phyloP scores from a whole-genome alignment of 768 basidiomycete genomes.

The Pholiota microspora region DNA sequence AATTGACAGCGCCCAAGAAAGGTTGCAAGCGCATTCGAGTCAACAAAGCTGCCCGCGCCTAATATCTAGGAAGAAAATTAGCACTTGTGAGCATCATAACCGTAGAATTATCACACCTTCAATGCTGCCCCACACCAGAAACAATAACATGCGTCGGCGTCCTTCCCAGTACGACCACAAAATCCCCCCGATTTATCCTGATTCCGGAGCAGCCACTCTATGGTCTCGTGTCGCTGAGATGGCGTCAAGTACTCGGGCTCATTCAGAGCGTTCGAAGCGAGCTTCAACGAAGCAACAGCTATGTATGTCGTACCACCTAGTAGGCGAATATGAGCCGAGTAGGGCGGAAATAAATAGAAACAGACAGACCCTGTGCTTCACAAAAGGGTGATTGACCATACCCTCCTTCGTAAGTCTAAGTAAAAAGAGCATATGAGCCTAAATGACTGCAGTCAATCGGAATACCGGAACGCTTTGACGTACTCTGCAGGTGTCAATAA shows the following conservation, averaged over 20 bases:
- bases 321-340: not conserved
- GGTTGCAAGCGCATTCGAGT: slow-evolving; percentile 48
- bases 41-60: slow-evolving; percentile 54
- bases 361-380: slow-evolving; percentile 76
- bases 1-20: slow-evolving; percentile 83
- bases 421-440: slow-evolving; percentile 5
- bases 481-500: slow-evolving; percentile 74
- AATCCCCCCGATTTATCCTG: slow-evolving; percentile 78
- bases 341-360: not conserved
- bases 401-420: slow-evolving; percentile 90
- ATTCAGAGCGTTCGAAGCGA: slow-evolving; percentile 34
- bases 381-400: slow-evolving; percentile 80
- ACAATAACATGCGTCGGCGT: slow-evolving; percentile 91
- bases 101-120: slow-evolving; percentile 44
- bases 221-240: slow-evolving; percentile 48
- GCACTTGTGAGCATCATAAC: not conserved
- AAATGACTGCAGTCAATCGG: slow-evolving; percentile 3
- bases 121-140: slow-evolving; percentile 92
- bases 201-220: slow-evolving; percentile 77
- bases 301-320: slow-evolving; percentile 94
- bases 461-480: slow-evolving; percentile 18
- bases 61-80: slow-evolving; percentile 55
- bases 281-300: slow-evolving; percentile 71
- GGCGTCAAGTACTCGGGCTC: slow-evolving; percentile 26
- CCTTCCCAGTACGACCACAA: slow-evolving; percentile 84